Conservation (phyloP, 2,329 filamentous ascomycete genomes). For the Xylariaceae sp. region DNA sequence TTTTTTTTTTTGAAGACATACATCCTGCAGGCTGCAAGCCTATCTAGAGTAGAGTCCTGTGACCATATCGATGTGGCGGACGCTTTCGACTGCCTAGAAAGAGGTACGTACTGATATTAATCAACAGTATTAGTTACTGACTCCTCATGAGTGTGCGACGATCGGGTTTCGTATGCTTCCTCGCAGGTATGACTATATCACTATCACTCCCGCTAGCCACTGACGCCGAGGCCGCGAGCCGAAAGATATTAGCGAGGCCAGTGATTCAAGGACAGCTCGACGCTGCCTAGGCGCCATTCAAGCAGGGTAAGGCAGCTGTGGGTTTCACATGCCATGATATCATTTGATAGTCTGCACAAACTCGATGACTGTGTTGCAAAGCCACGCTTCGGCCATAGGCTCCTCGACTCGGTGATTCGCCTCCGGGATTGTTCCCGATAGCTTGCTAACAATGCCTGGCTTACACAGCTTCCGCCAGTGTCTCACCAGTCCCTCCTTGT, state of each 20-base stretch:
- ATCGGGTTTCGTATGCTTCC: neutral
- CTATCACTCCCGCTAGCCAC: neutral
- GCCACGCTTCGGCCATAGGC: constrained; percentile 43
- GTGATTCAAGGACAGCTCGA: neutral
- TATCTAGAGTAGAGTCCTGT: neutral
- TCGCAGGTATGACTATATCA: neutral
- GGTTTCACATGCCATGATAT: neutral
- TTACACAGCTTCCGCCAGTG: constrained; percentile 48
- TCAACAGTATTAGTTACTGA: neutral
- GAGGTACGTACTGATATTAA: neutral
- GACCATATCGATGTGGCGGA: neutral
- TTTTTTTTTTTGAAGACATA: neutral
- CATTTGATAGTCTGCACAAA: constrained; percentile 37
- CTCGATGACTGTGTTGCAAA: constrained; percentile 41
- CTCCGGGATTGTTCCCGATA: constrained; percentile 49
- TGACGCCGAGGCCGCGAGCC: neutral
- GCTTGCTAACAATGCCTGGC: constrained; percentile 40
- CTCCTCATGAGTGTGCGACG: neutral
- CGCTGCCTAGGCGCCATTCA: neutral
- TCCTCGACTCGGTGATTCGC: constrained; percentile 47
- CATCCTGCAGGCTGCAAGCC: neutral
- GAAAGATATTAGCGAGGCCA: neutral
- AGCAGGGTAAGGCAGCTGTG: neutral
- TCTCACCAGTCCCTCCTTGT: constrained; percentile 52
- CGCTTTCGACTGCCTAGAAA: neutral